Base-by-base conservation (phyloP, 371 early-diverging fungal species). In the Rhizopus stolonifer region DNA sequence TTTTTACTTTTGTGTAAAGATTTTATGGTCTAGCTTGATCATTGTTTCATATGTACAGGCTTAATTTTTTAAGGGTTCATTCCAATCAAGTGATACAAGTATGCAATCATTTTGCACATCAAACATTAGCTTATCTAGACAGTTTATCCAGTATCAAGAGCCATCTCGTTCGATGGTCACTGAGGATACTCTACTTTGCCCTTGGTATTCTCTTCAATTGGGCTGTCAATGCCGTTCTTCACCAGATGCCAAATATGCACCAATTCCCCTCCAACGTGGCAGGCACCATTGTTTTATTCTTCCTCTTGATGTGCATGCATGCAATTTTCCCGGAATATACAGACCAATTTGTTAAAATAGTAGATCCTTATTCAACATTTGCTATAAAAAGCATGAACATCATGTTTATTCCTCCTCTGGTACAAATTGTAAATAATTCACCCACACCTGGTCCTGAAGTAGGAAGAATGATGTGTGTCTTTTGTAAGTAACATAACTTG, bases 181-280 rank as follows among this genome's bases (percentile, higher is more conserved):
- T 21, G 15, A 58, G 53, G 26, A 47, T 58, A 1, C 8, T 58
- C 2, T 63, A 58, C 29, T 58, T 63, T 18, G 44, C 13, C 7
- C 15, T 54, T 9, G 64, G 58, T 9, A 33, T 61, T 0, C 23
- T 62, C 10, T 57, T 29, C 40, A 52, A 64, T 42, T 68, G 68
- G 64, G 68, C 60, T 2, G 56, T 68, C 11, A 26, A 45, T 25
- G 50, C 52, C 9, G 56, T 68, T 0, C 46, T 68, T 9, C 39
- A 32, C 31, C 56, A 49, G 29, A 68, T 68, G 34, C 64, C 68
- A 18, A 53, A 64, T 21, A 49, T 64, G 48, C 34, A 54, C 3
- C 42, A 46, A 24, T 68, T 68, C 36, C 68, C 68, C 3, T 53
- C 64, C 6, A 68, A 52, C 33, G 65, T 68, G 10, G 68, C 68